Evolutionary conservation across 208 protist genomes (phyloP).

Genomic region (Lotmaria passim): DNA sequence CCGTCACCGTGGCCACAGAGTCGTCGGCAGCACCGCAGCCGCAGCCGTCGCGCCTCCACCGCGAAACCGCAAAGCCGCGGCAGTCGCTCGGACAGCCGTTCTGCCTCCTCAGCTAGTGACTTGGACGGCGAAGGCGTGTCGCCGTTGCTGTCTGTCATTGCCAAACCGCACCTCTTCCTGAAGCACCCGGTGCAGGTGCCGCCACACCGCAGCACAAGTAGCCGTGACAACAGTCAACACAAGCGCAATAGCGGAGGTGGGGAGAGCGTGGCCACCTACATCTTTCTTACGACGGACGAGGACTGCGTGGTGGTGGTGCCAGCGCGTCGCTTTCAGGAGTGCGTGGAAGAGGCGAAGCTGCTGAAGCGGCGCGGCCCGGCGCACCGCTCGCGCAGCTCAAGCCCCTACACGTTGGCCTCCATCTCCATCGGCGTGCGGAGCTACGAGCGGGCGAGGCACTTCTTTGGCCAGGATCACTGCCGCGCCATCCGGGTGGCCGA

Average conservation of each 20-base stretch:
- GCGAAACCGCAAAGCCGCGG: not conserved
- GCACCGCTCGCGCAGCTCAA: not conserved
- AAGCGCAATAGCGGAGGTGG: not conserved
- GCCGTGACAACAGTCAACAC: too few species aligned
- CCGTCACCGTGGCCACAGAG: not conserved
- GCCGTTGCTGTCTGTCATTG: slow-evolving; percentile 26
- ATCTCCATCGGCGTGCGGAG: slow-evolving; percentile 35
- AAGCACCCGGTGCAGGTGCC: slow-evolving; percentile 37
- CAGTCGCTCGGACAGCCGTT: not conserved
- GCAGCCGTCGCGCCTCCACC: slow-evolving; percentile 1
- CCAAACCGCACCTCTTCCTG: slow-evolving; percentile 49
- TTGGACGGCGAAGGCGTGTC: not conserved
- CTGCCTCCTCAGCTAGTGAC: not conserved
- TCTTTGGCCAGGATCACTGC: slow-evolving; percentile 48
- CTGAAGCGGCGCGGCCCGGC: slow-evolving; percentile 3
- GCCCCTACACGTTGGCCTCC: not conserved
- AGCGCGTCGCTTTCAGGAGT: slow-evolving; percentile 33
- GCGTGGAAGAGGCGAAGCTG: slow-evolving; percentile 15
- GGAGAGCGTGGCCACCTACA: slow-evolving; percentile 40
- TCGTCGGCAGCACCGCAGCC: not conserved
- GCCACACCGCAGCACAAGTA: too few species aligned
- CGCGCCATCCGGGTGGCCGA: slow-evolving; percentile 38
- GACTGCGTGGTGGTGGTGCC: slow-evolving; percentile 52
- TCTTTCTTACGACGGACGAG: slow-evolving; percentile 62
- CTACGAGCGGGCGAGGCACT: slow-evolving; percentile 32